Evolutionary conservation across 345 rosid species (phyloP).

Genomic region (Gossypium stocksii): DNA sequence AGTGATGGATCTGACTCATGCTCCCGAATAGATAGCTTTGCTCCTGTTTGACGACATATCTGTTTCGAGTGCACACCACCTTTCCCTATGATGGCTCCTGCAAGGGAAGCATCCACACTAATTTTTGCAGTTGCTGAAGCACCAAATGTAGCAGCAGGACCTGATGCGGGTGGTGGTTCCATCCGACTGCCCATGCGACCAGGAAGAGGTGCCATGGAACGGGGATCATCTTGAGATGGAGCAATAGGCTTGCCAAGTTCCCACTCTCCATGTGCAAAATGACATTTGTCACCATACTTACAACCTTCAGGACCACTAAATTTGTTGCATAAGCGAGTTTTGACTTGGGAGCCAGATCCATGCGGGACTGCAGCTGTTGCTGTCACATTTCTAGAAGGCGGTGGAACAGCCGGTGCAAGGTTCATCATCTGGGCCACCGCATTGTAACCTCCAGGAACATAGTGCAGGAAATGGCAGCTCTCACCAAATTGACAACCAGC

Average conservation of each 20-base stretch:
- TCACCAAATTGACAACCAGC: slow-evolving; percentile 93
- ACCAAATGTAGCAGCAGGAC: slow-evolving; percentile 65
- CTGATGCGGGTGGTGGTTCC: slow-evolving; percentile 34
- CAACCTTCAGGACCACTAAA: slow-evolving; percentile 60
- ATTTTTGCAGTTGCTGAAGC: slow-evolving; percentile 45
- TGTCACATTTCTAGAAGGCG: slow-evolving; percentile 44
- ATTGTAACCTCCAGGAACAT: slow-evolving; percentile 77
- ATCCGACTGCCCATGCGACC: slow-evolving; percentile 43
- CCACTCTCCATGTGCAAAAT: slow-evolving; percentile 78
- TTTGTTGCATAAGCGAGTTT: slow-evolving; percentile 63
- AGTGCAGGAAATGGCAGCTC: slow-evolving; percentile 80
- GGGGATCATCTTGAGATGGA: slow-evolving; percentile 47
- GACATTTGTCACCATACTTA: slow-evolving; percentile 68
- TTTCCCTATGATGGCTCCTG: slow-evolving; percentile 84
- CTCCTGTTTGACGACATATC: slow-evolving; percentile 76
- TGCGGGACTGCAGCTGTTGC: slow-evolving; percentile 23
- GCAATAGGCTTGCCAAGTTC: slow-evolving; percentile 52
- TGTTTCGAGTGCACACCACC: slow-evolving; percentile 76
- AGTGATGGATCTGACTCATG: slow-evolving; percentile 64
- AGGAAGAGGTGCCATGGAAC: slow-evolving; percentile 35
- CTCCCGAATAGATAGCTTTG: slow-evolving; percentile 61
- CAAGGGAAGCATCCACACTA: slow-evolving; percentile 80
- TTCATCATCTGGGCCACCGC: slow-evolving; percentile 79
- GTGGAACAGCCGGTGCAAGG: slow-evolving; percentile 40
- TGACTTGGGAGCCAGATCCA: slow-evolving; percentile 35